A percentile compares a stretch with the other conserved stretches of the same genome.
Evolutionary conservation across 257 asterid species (phyloP).

Genomic region (Solanum lignicaule): DNA sequence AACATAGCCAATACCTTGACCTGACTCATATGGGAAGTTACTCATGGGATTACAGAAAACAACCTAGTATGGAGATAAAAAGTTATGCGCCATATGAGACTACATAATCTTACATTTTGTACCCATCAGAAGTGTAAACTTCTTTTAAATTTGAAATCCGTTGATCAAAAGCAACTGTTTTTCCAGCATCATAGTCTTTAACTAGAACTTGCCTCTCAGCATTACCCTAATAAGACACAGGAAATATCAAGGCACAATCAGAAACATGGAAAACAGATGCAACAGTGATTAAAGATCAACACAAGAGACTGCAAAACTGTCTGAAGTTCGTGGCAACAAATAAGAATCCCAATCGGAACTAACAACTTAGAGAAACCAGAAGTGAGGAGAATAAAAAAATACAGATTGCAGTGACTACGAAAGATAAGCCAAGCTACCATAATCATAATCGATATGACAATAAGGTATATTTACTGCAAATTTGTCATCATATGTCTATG

Average conservation of each 20-base stretch:
- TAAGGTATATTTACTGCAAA: background rate
- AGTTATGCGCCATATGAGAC: background rate
- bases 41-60: background rate
- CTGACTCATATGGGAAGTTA: background rate
- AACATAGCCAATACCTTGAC: background rate
- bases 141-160: slow-evolving; percentile 68
- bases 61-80: background rate
- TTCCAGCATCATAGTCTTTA: slow-evolving; percentile 65
- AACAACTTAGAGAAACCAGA: background rate
- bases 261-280: background rate
- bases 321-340: background rate
- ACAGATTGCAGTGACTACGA: background rate
- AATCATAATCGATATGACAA: background rate
- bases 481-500: background rate
- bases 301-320: background rate
- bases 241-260: background rate
- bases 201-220: slow-evolving; percentile 97
- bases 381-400: background rate
- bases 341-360: background rate
- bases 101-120: slow-evolving; percentile 51
- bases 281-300: background rate
- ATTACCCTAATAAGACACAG: slow-evolving; percentile 29
- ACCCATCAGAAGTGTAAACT: slow-evolving; percentile 82
- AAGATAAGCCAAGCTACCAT: background rate
- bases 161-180: slow-evolving; percentile 60